Evolutionary conservation across 2,329 filamentous ascomycete genomes (phyloP), one percentile per base, ranked within the genome.

Genomic region (Epicoccum nigrum): DNA sequence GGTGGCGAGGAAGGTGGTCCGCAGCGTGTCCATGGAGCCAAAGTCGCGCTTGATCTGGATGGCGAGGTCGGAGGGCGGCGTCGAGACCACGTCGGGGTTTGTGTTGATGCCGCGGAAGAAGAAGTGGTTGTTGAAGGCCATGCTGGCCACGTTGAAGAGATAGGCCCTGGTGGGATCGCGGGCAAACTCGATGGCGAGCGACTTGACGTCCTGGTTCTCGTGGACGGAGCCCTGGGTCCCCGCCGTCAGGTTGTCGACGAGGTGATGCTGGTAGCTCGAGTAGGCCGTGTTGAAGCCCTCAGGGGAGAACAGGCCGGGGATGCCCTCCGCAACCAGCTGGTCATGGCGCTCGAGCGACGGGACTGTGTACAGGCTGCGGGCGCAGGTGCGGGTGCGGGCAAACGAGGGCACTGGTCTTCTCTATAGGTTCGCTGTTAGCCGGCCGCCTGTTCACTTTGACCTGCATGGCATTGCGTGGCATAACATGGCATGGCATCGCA

Each of bases 71-170:
- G 64, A 39, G 73, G 60, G 45, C 63, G 69, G 69, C 8, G 50
- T 32, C 42, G 68, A 64, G 15, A 45, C 39, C 28, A 65, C 34
- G 41, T 65, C 46, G 2, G 69, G 62, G 51, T 64, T 62, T 16
- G 62, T 59, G 55, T 66, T 67, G 43, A 86, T 73, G 56, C 80
- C 76, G 62, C 83, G 73, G 82, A 93, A 92, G 83, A 91, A 93
- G 80, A 91, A 88, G 72, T 86, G 82, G 74, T 86, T 97, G 84
- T 97, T 97, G 82, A 90, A 88, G 48, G 91, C 90, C 89, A 96
- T 96, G 65, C 90, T 96, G 74, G 94, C 94, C 74, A 95, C 85
- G 83, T 97, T 99, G 86, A 99, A 99, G 71, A 88, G 79, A 63
- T 87, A 81, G 33, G 94, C 94, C 57, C 83, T 81, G 62, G 81